phyloP scores from a whole-genome alignment of 2,329 filamentous ascomycete species.

The Cercospora brassicicola region DNA sequence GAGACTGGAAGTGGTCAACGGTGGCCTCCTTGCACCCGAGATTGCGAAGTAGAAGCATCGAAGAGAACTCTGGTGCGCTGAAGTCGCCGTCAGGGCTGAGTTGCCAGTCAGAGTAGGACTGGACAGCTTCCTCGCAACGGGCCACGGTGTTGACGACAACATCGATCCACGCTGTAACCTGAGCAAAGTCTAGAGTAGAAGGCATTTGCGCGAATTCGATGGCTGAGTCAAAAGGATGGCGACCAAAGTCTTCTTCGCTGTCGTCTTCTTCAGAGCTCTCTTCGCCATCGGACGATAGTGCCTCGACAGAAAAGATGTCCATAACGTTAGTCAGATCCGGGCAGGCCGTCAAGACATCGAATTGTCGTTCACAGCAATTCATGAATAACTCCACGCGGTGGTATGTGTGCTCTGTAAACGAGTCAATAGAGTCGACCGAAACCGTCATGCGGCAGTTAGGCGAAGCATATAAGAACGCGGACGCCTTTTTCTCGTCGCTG shows the following conservation, averaged over 20 bases:
- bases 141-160: neutral
- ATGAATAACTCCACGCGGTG: neutral
- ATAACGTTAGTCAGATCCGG: neutral
- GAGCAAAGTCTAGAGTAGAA: neutral
- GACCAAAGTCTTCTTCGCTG: neutral
- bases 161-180: constrained; percentile 11
- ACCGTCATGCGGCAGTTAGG: constrained; percentile 2
- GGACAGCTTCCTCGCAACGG: constrained; percentile 2
- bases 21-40: constrained; percentile 7
- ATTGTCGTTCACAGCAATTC: constrained; percentile 2
- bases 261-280: neutral
- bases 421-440: neutral
- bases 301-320: neutral
- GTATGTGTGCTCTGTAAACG: constrained; percentile 2
- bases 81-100: constrained; percentile 15
- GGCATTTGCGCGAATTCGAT: constrained; percentile 13
- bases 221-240: constrained; percentile 1
- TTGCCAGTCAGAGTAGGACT: constrained; percentile 13
- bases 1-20: neutral
- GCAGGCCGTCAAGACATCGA: constrained; percentile 2
- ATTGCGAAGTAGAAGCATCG: neutral
- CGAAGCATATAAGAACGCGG: neutral
- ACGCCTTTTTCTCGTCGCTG: no score
- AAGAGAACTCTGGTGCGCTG: constrained; percentile 5
- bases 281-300: neutral